Evolutionary conservation across 192 early-diverging fungal genomes (phyloP), one percentile per base, ranked within the genome.

Genomic region (Backusella luteola): DNA sequence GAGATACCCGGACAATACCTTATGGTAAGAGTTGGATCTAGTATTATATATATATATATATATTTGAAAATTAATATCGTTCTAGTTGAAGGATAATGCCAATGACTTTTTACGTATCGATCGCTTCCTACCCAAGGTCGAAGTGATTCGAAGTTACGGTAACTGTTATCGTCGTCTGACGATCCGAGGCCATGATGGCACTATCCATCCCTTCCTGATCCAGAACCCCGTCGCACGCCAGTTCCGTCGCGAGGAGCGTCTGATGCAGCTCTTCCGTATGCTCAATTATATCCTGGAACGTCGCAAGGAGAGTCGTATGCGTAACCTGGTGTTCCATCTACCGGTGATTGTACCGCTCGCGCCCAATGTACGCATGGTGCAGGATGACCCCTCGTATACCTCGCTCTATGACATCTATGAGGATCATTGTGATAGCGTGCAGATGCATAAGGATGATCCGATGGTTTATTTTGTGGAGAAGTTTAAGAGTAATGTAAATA

Each of bases 1-100:
- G 97, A 99, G 77, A 90, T 99, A 7, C 98, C 98, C 14, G 98
- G 98, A 21, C 97, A 99, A 81, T 99, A 99, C 79, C 82, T 97
- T 79, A 76, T 94, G 84, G 72, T 73, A 73, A 59, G 21, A 34
- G 8, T 12, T 41, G 23, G n/a, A 71, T 32, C 21, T 23, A n/a
- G n/a, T n/a, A n/a, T n/a, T n/a, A n/a, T n/a, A n/a, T n/a, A n/a
- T n/a, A n/a, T n/a, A n/a, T n/a, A n/a, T n/a, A n/a, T n/a, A n/a
- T n/a, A n/a, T n/a, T 34, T 29, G 29, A 29, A 29, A 29, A 29
- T 29, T 29, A 29, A 29, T 29, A 29, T 29, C 0, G 29, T 29
- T 29, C 29, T 29, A 73, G 72, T 79, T 81, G 63, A 86, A 80
- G 84, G 89, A 96, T 75, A 93, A 87, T 78, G 93, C 89, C 81